Conservation (phyloP, 495 filamentous ascomycete species). For the Podospora comata region DNA sequence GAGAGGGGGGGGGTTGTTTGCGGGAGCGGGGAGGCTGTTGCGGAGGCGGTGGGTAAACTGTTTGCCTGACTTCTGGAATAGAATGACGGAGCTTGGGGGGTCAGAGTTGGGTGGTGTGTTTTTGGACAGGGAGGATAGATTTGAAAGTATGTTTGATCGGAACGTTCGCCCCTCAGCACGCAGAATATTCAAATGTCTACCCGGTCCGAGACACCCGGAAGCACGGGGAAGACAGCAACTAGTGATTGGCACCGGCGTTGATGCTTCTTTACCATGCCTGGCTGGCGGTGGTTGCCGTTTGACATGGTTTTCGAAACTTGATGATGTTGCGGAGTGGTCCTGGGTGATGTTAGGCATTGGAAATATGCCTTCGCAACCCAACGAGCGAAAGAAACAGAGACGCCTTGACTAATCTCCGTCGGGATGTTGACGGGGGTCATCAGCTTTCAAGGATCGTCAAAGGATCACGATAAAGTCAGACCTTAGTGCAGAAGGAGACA, state of each 20-base stretch:
- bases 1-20: constrained; percentile 50
- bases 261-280: constrained; percentile 45
- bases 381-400: constrained; percentile 30
- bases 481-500: background rate
- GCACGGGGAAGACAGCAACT: no score
- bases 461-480: background rate
- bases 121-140: background rate
- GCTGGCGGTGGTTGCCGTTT: constrained; percentile 43
- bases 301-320: constrained; percentile 58
- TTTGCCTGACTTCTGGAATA: background rate
- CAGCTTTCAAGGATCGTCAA: background rate
- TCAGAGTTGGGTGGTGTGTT: background rate
- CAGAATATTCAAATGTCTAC: background rate
- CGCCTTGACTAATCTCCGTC: constrained; percentile 8
- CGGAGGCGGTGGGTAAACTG: constrained; percentile 16
- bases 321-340: constrained; percentile 61
- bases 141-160: background rate
- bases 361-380: constrained; percentile 41
- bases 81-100: background rate
- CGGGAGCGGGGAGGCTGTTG: constrained; percentile 47
- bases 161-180: no score
- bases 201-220: background rate
- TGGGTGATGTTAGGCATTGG: constrained; percentile 20
- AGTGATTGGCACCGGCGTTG: constrained; percentile 31
- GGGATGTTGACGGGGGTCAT: background rate